Evolutionary conservation across 2,329 filamentous ascomycete species (phyloP), one percentile per base, ranked within the genome.

Genomic region (Zalaria sp.): DNA sequence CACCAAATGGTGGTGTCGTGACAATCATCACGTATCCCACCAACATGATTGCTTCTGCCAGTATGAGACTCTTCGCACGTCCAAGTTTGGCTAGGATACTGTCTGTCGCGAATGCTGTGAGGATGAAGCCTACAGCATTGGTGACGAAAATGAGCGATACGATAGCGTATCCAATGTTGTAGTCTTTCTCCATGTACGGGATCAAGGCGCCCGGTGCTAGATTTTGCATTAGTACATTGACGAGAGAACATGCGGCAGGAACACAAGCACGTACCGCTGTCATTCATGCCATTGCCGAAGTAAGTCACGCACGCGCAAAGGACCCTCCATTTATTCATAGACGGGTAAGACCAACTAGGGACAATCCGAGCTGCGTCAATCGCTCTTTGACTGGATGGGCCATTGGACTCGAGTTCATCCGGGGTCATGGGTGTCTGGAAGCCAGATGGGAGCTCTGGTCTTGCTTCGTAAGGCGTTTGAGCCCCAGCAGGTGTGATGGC

Each of bases 121-220:
- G 58, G 53, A 93, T 78, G 62, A 86, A 93, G 10, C 85, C 85
- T 4, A 80, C 49, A 0, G 85, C 83, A 51, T 83, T 83, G 36
- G 79, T 75, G 27, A 91, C 73, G 64, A 91, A 93, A 53, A 93
- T 83, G 32, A 89, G 66, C 2, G 85, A 89, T 3, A 91, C 82
- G 5, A 85, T 62, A 2, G 78, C 81, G 57, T 91, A 89, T 35
- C 79, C 80, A 43, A 91, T 84, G 44, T 69, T 50, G 54, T 89
- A 93, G 52, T 82, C 75, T 57, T 64, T 68, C 57, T 89, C 82
- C 59, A 93, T 82, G 54, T 86, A 86, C 0, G 85, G 84, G 50
- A 93, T 83, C 43, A 91, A 55, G 7, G 84, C 83, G 54, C 85
- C 85, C 1, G 83, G 76, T 0, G 81, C 64, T 45, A 9, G 5